Base-by-base conservation (phyloP, 2,329 filamentous ascomycete genomes). In the Ambrosiella xylebori region DNA sequence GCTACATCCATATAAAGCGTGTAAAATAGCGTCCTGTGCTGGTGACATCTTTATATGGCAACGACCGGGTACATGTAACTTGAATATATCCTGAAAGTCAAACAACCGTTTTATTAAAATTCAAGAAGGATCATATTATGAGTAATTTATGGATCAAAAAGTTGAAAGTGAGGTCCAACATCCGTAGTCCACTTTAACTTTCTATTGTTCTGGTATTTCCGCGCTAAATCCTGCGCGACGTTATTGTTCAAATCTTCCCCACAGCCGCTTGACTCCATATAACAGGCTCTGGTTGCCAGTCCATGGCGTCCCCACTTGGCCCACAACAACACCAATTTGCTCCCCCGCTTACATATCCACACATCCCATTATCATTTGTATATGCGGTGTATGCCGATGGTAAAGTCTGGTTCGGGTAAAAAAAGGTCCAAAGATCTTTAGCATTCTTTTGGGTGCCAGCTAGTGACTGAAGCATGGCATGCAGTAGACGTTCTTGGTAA, bases 281-380 rank as follows among this genome's bases (percentile, higher is more conserved):
- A 57, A 60, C 60, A 12, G 62, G 61, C 51, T 65, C 64, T 1
- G 62, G 64, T 54, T 65, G 64, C 58, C 65, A 66, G 39, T 65
- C 64, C 65, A 66, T 66, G 12, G 62, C 61, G 38, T 65, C 65
- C 27, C 17, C 47, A 7, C 11, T 27, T 27, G 47, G 27, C 1
- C 17, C 27, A 27, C n/a, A 19, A 51, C 27, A 36, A 35, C 19
- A 51, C 47, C 47, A 36, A n/a, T 51, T 11, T 35, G 17, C 17
- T 35, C 9, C 9, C 35, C 44, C 44, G n/a, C n/a, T 15, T 17
- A 8, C 4, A 8, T 15, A n/a, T 15, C n/a, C 44, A 7, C 13
- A 15, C 27, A 47, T 15, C 7, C n/a, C 44, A 47, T 17, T 17
- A 17, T 17, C 44, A 17, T 15, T 17, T n/a, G 7, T 17, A 17